Percentiles rank a stretch among this genome's conserved stretches.
These are phyloP conservation scores for Crataegus laevigata DNA, from an alignment of 306 rosid species.

Conservation along the genomic window DNA sequence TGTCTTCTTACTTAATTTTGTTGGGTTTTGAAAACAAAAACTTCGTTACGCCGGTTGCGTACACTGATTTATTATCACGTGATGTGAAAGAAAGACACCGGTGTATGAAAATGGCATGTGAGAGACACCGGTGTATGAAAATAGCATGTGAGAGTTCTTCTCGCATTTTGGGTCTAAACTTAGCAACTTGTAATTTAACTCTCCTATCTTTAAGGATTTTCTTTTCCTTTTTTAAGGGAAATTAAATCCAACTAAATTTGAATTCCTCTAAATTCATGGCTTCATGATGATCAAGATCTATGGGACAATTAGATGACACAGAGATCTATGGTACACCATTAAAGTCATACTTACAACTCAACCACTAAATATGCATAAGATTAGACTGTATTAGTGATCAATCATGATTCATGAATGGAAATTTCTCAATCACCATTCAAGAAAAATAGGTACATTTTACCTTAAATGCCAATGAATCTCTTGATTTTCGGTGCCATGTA, in stretches of 20 bases:
- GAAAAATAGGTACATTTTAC: not conserved
- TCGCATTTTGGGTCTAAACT: not conserved
- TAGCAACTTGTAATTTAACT: not conserved
- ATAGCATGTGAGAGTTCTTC: not conserved
- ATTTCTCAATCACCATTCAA: not conserved
- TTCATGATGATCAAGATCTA: not conserved
- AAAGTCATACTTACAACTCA: not conserved
- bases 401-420: not conserved
- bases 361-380: not conserved
- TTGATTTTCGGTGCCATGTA: not conserved
- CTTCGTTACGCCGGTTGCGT: not conserved
- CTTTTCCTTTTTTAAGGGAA: not conserved
- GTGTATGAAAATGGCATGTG: not conserved
- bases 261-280: slow-evolving; percentile 1
- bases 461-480: not conserved
- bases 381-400: not conserved
- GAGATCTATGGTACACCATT: not conserved
- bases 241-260: slow-evolving; percentile 4
- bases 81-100: not conserved
- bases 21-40: not conserved
- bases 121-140: not conserved
- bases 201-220: not conserved
- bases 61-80: not conserved
- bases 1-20: not conserved
- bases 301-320: not conserved